phyloP scores from a whole-genome alignment of 257 asterid species.

The Scutellaria galericulata region DNA sequence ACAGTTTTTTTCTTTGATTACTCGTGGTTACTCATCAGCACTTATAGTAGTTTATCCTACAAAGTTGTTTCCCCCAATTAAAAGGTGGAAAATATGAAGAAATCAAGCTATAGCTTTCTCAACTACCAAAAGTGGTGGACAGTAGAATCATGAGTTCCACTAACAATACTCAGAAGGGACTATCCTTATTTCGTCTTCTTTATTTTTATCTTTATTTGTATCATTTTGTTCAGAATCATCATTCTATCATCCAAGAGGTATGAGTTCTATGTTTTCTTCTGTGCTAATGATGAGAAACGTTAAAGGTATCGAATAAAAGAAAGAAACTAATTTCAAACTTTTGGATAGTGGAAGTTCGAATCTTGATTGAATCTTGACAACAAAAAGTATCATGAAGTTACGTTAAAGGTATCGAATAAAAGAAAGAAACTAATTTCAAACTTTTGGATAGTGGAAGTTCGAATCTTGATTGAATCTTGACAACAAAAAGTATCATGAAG shows the following conservation, averaged over 20 bases:
- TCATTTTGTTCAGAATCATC: background rate
- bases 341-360: background rate
- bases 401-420: background rate
- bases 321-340: background rate
- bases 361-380: no score
- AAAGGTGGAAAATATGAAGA: no score
- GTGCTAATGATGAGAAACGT: background rate
- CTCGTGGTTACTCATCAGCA: no score
- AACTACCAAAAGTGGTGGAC: no score
- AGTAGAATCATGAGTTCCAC: no score
- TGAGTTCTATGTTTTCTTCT: background rate
- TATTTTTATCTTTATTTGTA: background rate
- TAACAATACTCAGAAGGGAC: no score
- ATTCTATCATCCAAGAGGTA: background rate
- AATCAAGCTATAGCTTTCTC: no score
- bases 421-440: background rate
- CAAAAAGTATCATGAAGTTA: no score
- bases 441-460: background rate
- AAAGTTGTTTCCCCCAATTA: no score
- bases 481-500: constrained; percentile 6
- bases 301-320: background rate
- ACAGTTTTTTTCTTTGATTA: no score
- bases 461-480: background rate
- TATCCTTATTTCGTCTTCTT: no score
- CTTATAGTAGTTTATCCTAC: no score